Base-by-base conservation (phyloP, 129 eudicot genomes). In the Flaveria linearis region DNA sequence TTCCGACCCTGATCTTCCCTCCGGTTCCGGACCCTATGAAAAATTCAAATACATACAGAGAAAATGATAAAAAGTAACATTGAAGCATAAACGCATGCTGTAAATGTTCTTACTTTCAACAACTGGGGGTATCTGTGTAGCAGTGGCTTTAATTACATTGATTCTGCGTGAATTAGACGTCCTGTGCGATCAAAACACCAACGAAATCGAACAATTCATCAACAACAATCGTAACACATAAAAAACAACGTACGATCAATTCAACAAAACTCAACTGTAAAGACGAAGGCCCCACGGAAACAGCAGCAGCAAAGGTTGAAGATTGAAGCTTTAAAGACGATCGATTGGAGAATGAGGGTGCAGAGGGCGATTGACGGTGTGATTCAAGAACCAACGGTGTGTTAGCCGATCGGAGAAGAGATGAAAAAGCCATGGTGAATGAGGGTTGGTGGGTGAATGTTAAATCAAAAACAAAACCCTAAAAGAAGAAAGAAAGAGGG, bases 1-100 rank as follows among this genome's bases (percentile, higher is more conserved):
- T 94, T 75, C 99, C 99, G 20, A 94, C 51, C 83, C 68, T 91
- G 36, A 96, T 89, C 85, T 91, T 94, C 66, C 82, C 94, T 17
- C 89, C 64, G 69, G 77, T 82, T 42, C 79, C 58, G 3, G 92
- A 85, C 76, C 82, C 99, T 94, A 69, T 18, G 17, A 2, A 71
- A 75, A 63, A 25, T 16, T 51, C 20, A 76, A 68, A 51, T 5
- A 79, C 12, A 7, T 17, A 18, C 5, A 53, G 0, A 71, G 5
- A 20, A 14, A 23, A 1, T 36, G 17, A 43, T n/a, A 63, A 74
- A 22, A 1, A 47, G 46, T 8, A 45, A 3, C 6, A 0, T 25
- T 13, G 57, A 25, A 63, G 66, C 33, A 26, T 53, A 23, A 45
- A 53, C 36, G 33, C 23, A 65, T 17, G 62, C 3, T 60, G 55